Evolutionary conservation across 2,329 filamentous ascomycete genomes (phyloP).

Genomic region (Claviceps lovelessii): DNA sequence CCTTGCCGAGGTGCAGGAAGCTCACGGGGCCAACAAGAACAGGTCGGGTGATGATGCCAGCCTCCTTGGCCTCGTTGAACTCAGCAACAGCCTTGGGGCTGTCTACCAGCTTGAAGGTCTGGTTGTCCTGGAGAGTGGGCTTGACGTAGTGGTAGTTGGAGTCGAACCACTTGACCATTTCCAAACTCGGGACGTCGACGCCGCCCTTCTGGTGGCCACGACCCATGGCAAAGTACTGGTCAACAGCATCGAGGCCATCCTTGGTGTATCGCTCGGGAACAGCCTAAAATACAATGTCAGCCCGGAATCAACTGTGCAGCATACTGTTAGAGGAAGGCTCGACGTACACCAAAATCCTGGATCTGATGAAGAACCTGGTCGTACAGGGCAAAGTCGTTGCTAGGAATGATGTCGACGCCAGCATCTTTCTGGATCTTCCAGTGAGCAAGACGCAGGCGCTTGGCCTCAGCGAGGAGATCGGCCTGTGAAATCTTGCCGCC

Average conservation of each 20-base stretch:
- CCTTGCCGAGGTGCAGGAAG: constrained; percentile 95
- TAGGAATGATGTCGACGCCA: constrained; percentile 92
- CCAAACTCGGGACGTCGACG: constrained; percentile 82
- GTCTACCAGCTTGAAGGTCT: constrained; percentile 78
- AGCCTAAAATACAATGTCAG: constrained; percentile 37
- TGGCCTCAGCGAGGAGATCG: constrained; percentile 85
- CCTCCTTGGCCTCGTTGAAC: constrained; percentile 96
- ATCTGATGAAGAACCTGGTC: constrained; percentile 97
- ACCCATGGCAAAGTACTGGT: constrained; percentile 99
- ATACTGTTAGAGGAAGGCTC: not conserved
- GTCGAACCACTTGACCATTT: constrained; percentile 99
- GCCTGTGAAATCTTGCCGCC: constrained; percentile 83
- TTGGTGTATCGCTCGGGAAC: constrained; percentile 87
- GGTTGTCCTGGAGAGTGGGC: constrained; percentile 92
- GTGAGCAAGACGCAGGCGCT: constrained; percentile 90
- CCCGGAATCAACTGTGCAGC: not conserved
- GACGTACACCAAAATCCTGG: constrained; percentile 83
- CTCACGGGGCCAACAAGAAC: constrained; percentile 92
- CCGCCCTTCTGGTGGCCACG: constrained; percentile 93
- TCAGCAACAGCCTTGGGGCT: constrained; percentile 89
- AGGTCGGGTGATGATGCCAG: constrained; percentile 81
- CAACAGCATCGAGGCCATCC: constrained; percentile 72
- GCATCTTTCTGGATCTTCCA: constrained; percentile 99
- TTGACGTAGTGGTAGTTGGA: constrained; percentile 99
- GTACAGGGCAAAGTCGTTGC: constrained; percentile 99